Evolutionary conservation across 2,329 filamentous ascomycete species (phyloP).

Genomic region (Podosphaera aphanis): DNA sequence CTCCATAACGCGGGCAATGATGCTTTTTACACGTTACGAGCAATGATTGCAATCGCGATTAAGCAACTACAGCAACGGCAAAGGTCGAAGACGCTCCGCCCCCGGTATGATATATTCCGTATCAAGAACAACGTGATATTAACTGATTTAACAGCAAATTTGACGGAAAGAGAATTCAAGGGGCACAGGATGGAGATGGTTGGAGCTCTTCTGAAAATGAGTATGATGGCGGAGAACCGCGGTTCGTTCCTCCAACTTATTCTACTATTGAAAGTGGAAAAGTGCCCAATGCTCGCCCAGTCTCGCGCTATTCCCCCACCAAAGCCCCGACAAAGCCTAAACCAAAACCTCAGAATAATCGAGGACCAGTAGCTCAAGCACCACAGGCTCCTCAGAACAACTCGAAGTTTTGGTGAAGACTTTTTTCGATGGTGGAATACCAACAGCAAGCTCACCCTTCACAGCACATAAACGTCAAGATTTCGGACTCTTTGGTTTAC

Average conservation of each 20-base stretch:
- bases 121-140: neutral
- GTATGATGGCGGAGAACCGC: slow-evolving; percentile 9
- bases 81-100: neutral
- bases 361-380: neutral
- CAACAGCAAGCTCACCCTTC: too few species aligned
- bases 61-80: slow-evolving; percentile 9
- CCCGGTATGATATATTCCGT: neutral
- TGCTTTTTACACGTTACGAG: slow-evolving; percentile 54
- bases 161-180: neutral
- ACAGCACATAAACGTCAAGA: too few species aligned
- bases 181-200: slow-evolving; percentile 4
- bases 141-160: neutral
- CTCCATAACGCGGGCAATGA: slow-evolving; percentile 84
- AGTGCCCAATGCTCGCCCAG: too few species aligned
- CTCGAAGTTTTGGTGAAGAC: neutral
- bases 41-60: slow-evolving; percentile 40
- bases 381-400: neutral
- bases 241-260: neutral
- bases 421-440: neutral
- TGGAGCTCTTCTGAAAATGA: slow-evolving; percentile 11
- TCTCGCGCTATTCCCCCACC: neutral
- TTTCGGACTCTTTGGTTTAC: too few species aligned
- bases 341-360: neutral
- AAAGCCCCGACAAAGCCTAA: neutral
- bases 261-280: neutral